Conservation (phyloP, 371 early-diverging fungal genomes). For the Circinella umbellata region DNA sequence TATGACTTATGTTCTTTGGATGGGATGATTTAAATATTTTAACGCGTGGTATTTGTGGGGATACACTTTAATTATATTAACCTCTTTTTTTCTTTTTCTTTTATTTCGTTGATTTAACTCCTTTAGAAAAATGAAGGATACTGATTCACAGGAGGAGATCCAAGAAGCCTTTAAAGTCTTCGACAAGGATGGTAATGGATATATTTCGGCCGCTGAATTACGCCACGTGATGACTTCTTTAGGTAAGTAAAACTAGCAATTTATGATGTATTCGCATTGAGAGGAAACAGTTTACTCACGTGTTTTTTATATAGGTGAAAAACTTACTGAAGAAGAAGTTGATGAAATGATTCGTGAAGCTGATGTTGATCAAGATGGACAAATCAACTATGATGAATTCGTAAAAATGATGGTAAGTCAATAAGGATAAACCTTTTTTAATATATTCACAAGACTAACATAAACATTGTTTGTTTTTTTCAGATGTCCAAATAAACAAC, state of each 20-base stretch:
- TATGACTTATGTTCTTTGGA: background rate
- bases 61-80: too few relatives aligned
- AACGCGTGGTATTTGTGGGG: background rate
- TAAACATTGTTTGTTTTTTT: background rate
- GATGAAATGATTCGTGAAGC: conserved; percentile 88
- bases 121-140: conserved; percentile 60
- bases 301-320: conserved; percentile 60
- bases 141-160: conserved; percentile 55
- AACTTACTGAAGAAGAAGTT: conserved; percentile 81
- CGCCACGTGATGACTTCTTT: conserved; percentile 56
- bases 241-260: conserved; percentile 14
- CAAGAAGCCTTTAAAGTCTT: conserved; percentile 62
- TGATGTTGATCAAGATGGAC: conserved; percentile 86
- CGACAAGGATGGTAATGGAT: conserved; percentile 61
- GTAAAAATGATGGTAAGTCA: conserved; percentile 83
- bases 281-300: too few relatives aligned
- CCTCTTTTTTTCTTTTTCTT: background rate
- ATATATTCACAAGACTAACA: background rate
- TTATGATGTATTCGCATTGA: too few relatives aligned
- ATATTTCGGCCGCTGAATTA: conserved; percentile 58
- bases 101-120: conserved; percentile 15
- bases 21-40: background rate
- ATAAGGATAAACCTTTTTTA: background rate
- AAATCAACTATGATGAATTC: conserved; percentile 93
- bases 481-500: conserved; percentile 20